Evolutionary conservation across 1,284 basidiomycete genomes (phyloP), one percentile per base, ranked within the genome.

Genomic region (Malassezia nana): DNA sequence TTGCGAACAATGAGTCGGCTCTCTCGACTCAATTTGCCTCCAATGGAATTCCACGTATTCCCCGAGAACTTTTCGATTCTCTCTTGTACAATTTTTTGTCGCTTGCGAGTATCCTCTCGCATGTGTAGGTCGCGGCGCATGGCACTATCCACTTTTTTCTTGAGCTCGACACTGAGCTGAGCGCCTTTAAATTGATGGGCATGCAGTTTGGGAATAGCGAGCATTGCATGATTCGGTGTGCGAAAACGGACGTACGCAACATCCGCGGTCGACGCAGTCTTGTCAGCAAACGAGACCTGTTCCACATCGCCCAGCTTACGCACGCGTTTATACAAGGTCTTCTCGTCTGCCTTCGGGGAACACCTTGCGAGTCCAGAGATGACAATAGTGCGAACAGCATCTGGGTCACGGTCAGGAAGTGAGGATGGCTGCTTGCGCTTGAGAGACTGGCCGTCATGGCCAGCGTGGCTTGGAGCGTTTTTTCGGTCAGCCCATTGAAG

Each of bases 1-100:
- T 96, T 98, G 58, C 92, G 83, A 25, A 98, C 81, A 66, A 98
- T 94, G 46, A 96, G 80, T 30, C 91, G 81, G 61, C 84, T 89
- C 0, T 83, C 83, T 55, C 84, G 81, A 60, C 77, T 83, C 0
- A 83, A 83, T 0, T 13, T 20, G 12, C 25, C 25, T 28, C 25
- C 6, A 46, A 32, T 60, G 53, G 28, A 52, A 50, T 1, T 54
- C 55, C 38, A 63, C n/a, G 24, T 59, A 43, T 58, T 59, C 39
- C 61, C 62, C 26, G 57, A 62, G 43, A 63, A 50, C 50, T 60
- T 57, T 43, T 66, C 67, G 15, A 66, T 57, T 20, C 61, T 58
- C 69, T 41, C 75, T 67, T 59, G 77, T 72, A 56, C 75, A 74
- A 73, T 78, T 64, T 52, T 69, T 41, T 65, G 66, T 72, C 67